phyloP scores from a whole-genome alignment of 139 green algal species.

The Micractinium conductrix region DNA sequence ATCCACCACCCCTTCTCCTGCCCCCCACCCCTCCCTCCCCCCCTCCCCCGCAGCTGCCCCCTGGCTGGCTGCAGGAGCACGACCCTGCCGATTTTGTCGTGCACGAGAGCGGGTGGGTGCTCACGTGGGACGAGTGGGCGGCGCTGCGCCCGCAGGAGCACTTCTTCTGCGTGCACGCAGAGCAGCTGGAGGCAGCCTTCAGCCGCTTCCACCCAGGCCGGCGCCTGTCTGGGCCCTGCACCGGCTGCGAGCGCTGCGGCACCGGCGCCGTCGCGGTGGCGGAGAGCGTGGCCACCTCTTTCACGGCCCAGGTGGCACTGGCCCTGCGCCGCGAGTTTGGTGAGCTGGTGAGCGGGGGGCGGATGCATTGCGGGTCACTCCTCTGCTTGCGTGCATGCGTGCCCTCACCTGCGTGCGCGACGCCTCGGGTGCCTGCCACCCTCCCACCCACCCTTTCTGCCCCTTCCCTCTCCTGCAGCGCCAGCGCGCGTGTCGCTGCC shows the following conservation, averaged over 20 bases:
- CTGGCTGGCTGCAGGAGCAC: background rate
- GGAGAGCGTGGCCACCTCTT: background rate
- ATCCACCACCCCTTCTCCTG: too few species aligned
- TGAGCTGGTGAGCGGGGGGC: background rate
- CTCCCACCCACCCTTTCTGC: background rate
- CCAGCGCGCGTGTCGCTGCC: background rate
- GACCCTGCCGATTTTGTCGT: background rate
- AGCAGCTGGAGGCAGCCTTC: background rate
- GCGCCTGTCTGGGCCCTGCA: too few species aligned
- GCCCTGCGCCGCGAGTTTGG: background rate
- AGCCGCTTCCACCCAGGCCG: background rate
- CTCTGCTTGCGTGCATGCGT: background rate
- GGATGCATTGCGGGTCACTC: background rate
- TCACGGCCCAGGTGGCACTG: background rate
- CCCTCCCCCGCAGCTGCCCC: background rate
- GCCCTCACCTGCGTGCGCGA: too few species aligned
- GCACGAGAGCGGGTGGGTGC: background rate
- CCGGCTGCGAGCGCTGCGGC: too few species aligned
- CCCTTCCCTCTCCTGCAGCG: background rate
- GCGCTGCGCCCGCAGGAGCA: background rate
- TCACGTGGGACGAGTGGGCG: background rate
- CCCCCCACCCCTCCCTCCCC: too few species aligned
- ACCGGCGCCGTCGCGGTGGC: background rate
- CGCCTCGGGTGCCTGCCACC: background rate
- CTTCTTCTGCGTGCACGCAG: background rate